These are phyloP conservation scores for Lasiosphaeria ovina DNA, from an alignment of 495 filamentous ascomycete genomes.

Conservation along the genomic window DNA sequence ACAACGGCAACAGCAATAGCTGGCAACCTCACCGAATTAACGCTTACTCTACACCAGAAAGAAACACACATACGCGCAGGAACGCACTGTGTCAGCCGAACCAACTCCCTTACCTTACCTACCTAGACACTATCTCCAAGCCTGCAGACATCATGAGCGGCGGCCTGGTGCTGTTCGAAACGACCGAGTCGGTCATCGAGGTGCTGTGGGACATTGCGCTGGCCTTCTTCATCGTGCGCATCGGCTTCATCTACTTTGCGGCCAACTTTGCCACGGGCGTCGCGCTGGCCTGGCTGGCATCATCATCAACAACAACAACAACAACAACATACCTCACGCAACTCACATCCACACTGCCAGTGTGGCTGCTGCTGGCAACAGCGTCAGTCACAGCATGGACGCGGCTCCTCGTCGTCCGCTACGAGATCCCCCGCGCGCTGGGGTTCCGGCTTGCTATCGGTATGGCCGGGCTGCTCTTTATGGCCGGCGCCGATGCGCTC, in stretches of 20 bases:
- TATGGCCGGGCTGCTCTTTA: conserved; percentile 11
- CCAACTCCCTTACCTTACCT: no score
- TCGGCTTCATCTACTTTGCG: conserved; percentile 26
- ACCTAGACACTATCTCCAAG: no score
- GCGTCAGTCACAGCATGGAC: conserved; percentile 16
- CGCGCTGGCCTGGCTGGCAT: conserved; percentile 9
- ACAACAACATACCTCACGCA: no score
- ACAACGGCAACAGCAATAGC: no score
- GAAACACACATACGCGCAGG: not conserved
- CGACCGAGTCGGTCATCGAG: conserved; percentile 31
- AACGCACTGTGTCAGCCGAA: not conserved
- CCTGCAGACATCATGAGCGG: conserved; percentile 3
- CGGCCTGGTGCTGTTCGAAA: conserved; percentile 23
- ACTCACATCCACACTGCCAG: not conserved
- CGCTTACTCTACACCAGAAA: no score
- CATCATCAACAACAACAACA: no score
- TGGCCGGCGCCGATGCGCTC: conserved; percentile 13
- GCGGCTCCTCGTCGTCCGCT: conserved; percentile 14
- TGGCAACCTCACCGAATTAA: no score
- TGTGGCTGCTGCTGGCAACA: not conserved
- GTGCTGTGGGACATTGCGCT: conserved; percentile 38
- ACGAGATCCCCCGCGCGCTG: conserved; percentile 25
- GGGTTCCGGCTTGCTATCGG: conserved; percentile 27
- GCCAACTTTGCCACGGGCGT: conserved; percentile 17
- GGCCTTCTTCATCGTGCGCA: conserved; percentile 29